These are phyloP conservation scores for Cytospora leucostoma DNA, from an alignment of 2,329 filamentous ascomycete species.

Conservation along the genomic window DNA sequence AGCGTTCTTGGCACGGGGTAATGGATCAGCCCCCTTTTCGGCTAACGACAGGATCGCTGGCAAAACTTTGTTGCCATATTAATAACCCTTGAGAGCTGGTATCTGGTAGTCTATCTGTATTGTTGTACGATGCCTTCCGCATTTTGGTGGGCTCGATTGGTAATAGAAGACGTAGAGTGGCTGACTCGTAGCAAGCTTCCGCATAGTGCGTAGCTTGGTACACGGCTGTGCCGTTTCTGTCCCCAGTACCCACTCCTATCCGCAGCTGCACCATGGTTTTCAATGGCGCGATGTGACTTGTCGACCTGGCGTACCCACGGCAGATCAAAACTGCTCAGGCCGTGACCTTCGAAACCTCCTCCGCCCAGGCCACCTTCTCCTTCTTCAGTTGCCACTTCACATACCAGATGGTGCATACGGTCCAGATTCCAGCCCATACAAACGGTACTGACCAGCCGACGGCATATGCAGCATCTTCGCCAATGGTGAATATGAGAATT, in stretches of 20 bases:
- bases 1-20: not conserved
- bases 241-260: not conserved
- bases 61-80: not conserved
- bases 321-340: not conserved
- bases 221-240: not conserved
- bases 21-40: not conserved
- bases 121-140: not conserved
- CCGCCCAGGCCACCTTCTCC: conserved; percentile 33
- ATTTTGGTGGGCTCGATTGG: not conserved
- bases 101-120: not conserved
- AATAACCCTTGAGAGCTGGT: not conserved
- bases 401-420: conserved; percentile 33
- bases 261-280: not conserved
- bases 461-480: conserved; percentile 30
- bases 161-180: not conserved
- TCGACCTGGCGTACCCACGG: not conserved
- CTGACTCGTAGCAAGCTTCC: not conserved
- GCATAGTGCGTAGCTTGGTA: not conserved
- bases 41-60: not conserved
- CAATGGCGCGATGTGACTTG: not conserved
- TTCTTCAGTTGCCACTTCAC: conserved; percentile 33
- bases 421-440: conserved; percentile 33
- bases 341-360: conserved; percentile 29
- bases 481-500: conserved; percentile 32
- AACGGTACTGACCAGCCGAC: conserved; percentile 34